Evolutionary conservation across 495 filamentous ascomycete species (phyloP), one percentile per base, ranked within the genome.

Genomic region (Daldinia childiae): DNA sequence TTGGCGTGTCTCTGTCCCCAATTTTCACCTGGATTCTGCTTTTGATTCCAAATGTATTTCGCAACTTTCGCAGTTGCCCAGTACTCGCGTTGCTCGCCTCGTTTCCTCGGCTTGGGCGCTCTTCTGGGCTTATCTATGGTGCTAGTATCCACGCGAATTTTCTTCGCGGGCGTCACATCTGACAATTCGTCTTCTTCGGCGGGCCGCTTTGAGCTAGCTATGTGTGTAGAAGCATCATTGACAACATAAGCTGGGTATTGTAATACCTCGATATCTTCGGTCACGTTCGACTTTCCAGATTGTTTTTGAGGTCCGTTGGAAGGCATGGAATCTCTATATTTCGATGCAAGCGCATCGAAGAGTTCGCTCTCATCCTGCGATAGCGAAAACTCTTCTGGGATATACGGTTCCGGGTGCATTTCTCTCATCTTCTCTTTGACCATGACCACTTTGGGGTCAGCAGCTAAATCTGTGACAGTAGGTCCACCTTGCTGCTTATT

Each of bases 361-460:
- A 78, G 32, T 58, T 74, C 64, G 19, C 79, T 71, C 34, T 84
- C 82, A 27, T 82, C 77, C 32, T 79, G 70, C 0, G 75, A 75
- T 2, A 79, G 78, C 0, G 80, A 82, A 56, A 84, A 84, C n/a
- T 77, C 76, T 14, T 77, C 64, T 2, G 82, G 82, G 12, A 85
- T 80, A 64, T 80, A 85, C 32, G 82, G 69, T 38, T 69, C 68
- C 9, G 82, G 82, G 54, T 79, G 81, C 38, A 74, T 74, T 56
- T 83, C 81, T 36, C 74, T 77, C 74, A 85, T 81, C 69, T 79
- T 80, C 38, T 79, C 77, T 62, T 80, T 82, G 55, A 83, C 58
- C 21, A 56, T 64, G 54, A 71, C 59, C 24, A 78, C 73, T 56
- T 75, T 75, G 27, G 76, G 73, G n/a, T 68, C 63, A 14, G 66